These are phyloP conservation scores for Auricularia sp. DNA, from an alignment of 768 basidiomycete genomes.

Conservation along the genomic window DNA sequence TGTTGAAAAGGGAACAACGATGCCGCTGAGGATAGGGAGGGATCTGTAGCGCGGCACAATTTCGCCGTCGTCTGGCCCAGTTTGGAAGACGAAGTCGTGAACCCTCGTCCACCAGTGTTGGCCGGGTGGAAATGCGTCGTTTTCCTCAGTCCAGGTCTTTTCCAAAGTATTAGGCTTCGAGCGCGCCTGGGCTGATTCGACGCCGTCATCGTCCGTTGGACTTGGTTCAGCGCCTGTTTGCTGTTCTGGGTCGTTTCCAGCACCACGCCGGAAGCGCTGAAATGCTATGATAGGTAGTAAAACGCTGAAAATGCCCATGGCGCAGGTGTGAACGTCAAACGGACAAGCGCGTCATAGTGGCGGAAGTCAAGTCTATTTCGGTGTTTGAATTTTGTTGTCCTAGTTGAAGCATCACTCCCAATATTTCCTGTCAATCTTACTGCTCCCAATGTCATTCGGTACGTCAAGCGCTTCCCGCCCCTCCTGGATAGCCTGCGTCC, in stretches of 20 bases:
- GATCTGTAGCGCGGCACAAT: conserved; percentile 51
- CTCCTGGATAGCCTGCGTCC: background rate
- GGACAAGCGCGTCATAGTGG: no score
- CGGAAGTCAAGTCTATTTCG: no score
- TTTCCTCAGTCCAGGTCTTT: background rate
- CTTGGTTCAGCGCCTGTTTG: no score
- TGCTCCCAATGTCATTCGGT: background rate
- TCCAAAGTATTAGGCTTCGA: background rate
- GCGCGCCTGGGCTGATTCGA: no score
- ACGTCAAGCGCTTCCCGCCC: background rate
- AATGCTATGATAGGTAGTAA: no score
- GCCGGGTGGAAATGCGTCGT: background rate
- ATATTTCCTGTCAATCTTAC: background rate
- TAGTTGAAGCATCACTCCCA: background rate
- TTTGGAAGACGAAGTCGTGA: conserved; percentile 9
- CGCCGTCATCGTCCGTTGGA: no score
- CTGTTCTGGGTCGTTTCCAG: no score
- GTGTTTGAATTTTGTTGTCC: no score
- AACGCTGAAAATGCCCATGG: no score
- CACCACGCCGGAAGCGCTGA: no score
- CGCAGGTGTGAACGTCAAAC: no score
- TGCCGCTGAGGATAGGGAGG: conserved; percentile 56
- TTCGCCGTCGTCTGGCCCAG: conserved; percentile 7
- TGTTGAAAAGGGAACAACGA: conserved; percentile 66
- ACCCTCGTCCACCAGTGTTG: background rate